Conservation (phyloP, 2,329 filamentous ascomycete genomes). For the Lecanosticta acicola region DNA sequence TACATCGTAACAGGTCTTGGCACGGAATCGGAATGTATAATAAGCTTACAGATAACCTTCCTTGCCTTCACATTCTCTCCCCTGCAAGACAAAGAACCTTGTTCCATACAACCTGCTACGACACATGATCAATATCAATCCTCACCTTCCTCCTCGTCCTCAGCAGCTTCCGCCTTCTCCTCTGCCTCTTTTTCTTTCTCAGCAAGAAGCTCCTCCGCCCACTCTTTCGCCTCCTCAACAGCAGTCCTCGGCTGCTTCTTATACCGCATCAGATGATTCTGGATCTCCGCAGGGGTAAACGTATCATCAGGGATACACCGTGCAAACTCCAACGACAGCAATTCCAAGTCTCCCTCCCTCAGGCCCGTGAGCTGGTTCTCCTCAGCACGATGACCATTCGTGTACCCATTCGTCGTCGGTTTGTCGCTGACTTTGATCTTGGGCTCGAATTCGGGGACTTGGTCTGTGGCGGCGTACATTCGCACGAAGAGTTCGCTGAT, state of each 20-base stretch:
- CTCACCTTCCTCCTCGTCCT: conserved; percentile 6
- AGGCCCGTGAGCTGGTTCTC: conserved; percentile 13
- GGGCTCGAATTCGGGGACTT: conserved; percentile 11
- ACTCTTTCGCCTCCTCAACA: conserved; percentile 39
- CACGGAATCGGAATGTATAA: no score
- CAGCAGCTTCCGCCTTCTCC: conserved; percentile 10
- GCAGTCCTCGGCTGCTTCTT: conserved; percentile 46
- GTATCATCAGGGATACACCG: conserved; percentile 40
- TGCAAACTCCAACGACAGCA: conserved; percentile 44
- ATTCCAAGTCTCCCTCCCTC: conserved; percentile 30
- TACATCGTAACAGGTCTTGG: no score
- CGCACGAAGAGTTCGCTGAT: conserved; percentile 40
- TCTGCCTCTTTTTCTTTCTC: conserved; percentile 23
- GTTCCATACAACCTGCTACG: no score
- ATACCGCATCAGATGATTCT: conserved; percentile 48
- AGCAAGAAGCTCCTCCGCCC: conserved; percentile 34
- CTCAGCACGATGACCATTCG: conserved; percentile 9
- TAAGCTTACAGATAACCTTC: no score
- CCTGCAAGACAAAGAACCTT: no score
- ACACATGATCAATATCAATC: no score
- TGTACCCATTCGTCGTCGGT: conserved; percentile 1
- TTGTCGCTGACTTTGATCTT: conserved; percentile 5
- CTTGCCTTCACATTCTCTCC: no score
- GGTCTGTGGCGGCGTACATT: conserved; percentile 30
- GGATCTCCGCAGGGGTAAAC: conserved; percentile 50